Conservation (phyloP, 2,329 filamentous ascomycete species). For the Microascus cirrosus region DNA sequence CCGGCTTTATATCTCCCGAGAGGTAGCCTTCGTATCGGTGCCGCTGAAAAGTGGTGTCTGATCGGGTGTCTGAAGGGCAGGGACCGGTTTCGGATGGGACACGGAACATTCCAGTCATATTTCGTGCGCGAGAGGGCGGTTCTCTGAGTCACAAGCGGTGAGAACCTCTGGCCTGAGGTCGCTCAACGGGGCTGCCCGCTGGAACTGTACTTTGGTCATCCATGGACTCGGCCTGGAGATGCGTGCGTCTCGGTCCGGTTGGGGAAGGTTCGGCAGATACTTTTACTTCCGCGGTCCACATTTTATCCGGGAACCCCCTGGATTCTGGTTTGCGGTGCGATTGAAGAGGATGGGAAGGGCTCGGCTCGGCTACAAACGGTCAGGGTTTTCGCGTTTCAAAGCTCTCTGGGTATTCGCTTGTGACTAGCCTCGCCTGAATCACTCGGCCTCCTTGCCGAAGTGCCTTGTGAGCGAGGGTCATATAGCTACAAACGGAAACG, state of each 20-base stretch:
- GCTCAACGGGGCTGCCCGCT: conserved; percentile 64
- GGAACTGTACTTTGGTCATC: conserved; percentile 47
- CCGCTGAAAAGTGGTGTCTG: conserved; percentile 41
- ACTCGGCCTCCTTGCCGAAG: background rate
- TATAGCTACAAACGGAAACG: conserved; percentile 35
- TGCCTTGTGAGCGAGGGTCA: conserved; percentile 22
- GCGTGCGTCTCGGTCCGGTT: conserved; percentile 9
- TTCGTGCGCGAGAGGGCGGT: conserved; percentile 43
- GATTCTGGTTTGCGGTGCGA: conserved; percentile 9
- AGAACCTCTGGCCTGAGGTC: conserved; percentile 61
- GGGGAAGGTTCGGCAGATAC: conserved; percentile 11
- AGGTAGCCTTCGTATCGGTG: conserved; percentile 16
- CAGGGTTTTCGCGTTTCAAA: conserved; percentile 26
- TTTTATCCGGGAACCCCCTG: background rate
- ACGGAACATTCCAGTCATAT: conserved; percentile 45
- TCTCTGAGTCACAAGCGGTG: conserved; percentile 61
- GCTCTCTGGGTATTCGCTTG: conserved; percentile 7
- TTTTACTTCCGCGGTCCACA: conserved; percentile 4
- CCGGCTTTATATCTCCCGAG: conserved; percentile 46
- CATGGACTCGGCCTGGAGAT: conserved; percentile 23
- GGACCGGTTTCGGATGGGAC: conserved; percentile 15
- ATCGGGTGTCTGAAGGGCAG: conserved; percentile 30
- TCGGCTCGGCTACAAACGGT: conserved; percentile 32
- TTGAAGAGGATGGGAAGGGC: conserved; percentile 12
- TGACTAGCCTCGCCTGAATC: conserved; percentile 21